Percentiles rank a stretch among this genome's conserved stretches.
Evolutionary conservation across 2,329 filamentous ascomycete genomes (phyloP).

Genomic region (Septoria linicola): DNA sequence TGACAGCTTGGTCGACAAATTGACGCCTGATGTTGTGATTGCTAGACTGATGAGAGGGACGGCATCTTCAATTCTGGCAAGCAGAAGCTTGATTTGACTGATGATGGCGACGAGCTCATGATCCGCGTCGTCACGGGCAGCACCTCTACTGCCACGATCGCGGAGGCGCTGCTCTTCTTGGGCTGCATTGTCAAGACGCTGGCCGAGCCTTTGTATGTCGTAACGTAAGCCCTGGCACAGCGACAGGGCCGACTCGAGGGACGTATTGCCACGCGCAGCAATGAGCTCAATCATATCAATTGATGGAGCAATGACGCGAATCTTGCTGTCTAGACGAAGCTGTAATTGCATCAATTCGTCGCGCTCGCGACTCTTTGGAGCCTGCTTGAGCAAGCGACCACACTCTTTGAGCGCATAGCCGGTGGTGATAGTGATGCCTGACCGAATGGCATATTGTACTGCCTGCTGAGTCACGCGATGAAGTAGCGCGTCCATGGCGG

Average conservation of each 20-base stretch:
- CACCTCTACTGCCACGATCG: conserved; percentile 46
- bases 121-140: conserved; percentile 57
- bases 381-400: conserved; percentile 70
- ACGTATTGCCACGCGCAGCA: conserved; percentile 71
- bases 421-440: conserved; percentile 81
- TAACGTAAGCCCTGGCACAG: conserved; percentile 79
- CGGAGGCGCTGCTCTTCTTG: conserved; percentile 58
- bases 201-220: conserved; percentile 78
- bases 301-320: conserved; percentile 86
- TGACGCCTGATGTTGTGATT: conserved; percentile 90
- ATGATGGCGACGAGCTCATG: conserved; percentile 69
- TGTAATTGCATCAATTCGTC: conserved; percentile 73
- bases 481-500: conserved; percentile 69
- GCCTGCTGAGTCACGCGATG: conserved; percentile 71
- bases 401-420: conserved; percentile 82
- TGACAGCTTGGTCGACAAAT: conserved; percentile 74
- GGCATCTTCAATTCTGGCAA: conserved; percentile 81
- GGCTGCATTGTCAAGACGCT: conserved; percentile 69
- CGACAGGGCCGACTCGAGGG: conserved; percentile 78
- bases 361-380: conserved; percentile 66
- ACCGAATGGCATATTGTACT: conserved; percentile 88
- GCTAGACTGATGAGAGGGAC: conserved; percentile 90
- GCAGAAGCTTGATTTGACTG: conserved; percentile 69
- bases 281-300: conserved; percentile 93
- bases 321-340: conserved; percentile 76